These are phyloP conservation scores for Tuber aestivum DNA, from an alignment of 495 filamentous ascomycete species.

Conservation along the genomic window DNA sequence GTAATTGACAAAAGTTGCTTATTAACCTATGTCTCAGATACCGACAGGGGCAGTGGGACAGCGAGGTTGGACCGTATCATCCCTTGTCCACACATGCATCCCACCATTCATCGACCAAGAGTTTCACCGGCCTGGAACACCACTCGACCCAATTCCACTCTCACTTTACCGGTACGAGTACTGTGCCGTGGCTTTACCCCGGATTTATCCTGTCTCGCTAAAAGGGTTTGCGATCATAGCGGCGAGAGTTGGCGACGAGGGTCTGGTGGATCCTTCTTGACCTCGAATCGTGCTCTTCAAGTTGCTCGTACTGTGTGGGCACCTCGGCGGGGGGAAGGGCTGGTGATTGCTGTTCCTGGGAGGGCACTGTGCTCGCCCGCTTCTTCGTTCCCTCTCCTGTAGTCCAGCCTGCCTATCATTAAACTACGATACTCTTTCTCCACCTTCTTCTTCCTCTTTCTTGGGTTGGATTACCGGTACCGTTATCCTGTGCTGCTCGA, in stretches of 20 bases:
- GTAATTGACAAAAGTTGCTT: too few relatives aligned
- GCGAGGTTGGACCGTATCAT: neutral
- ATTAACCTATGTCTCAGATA: too few relatives aligned
- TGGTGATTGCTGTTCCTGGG: neutral
- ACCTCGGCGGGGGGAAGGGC: too few relatives aligned
- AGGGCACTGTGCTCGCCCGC: neutral
- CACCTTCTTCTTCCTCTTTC: neutral
- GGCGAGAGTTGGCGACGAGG: neutral
- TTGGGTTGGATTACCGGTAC: neutral
- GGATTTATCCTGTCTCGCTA: neutral
- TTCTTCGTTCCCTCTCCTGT: neutral
- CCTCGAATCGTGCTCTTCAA: neutral
- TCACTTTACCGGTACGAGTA: neutral
- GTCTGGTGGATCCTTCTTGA: neutral
- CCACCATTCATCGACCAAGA: neutral
- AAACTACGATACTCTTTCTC: neutral
- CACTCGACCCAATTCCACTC: neutral
- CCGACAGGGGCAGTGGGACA: neutral
- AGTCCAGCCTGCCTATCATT: neutral
- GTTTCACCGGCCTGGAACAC: neutral
- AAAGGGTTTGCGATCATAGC: neutral
- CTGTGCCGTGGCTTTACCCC: neutral
- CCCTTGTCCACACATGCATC: neutral
- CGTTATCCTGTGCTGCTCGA: too few relatives aligned
- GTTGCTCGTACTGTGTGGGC: too few relatives aligned